Percentiles rank a stretch among this genome's conserved stretches.
Conservation (phyloP, 2,329 filamentous ascomycete species). For the Colletotrichum nymphaeae region DNA sequence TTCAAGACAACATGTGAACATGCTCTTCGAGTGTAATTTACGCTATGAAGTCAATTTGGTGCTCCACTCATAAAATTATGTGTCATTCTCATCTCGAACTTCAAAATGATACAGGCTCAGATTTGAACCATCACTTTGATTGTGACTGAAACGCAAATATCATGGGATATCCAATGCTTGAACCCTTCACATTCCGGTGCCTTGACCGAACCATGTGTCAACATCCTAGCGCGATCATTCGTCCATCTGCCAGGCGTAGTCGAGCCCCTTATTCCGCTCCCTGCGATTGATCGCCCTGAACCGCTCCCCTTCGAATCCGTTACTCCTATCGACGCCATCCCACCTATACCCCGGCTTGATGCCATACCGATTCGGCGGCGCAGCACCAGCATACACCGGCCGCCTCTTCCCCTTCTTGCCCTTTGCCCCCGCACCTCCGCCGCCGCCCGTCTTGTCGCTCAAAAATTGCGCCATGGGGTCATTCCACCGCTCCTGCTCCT, state of each 20-base stretch:
- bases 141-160: background rate
- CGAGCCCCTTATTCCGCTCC: conserved; percentile 80
- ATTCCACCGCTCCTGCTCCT: conserved; percentile 84
- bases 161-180: background rate
- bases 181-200: background rate
- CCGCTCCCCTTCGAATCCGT: conserved; percentile 92
- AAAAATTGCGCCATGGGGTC: conserved; percentile 91
- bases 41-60: background rate
- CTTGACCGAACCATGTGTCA: background rate
- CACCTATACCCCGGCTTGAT: conserved; percentile 93
- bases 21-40: background rate
- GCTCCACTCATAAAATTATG: background rate
- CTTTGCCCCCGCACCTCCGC: conserved; percentile 38
- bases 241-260: conserved; percentile 98
- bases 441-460: conserved; percentile 55
- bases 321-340: conserved; percentile 96
- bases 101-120: no score
- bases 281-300: conserved; percentile 88
- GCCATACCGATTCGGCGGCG: conserved; percentile 91
- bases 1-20: no score
- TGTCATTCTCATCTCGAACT: background rate
- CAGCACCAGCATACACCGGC: conserved; percentile 82
- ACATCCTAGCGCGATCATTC: conserved; percentile 62
- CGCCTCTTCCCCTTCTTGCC: conserved; percentile 51
- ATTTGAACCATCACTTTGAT: background rate